Evolutionary conservation across 352 stramenopile genomes (phyloP), one percentile per base, ranked within the genome.

Genomic region (Phytophthora hibernalis): DNA sequence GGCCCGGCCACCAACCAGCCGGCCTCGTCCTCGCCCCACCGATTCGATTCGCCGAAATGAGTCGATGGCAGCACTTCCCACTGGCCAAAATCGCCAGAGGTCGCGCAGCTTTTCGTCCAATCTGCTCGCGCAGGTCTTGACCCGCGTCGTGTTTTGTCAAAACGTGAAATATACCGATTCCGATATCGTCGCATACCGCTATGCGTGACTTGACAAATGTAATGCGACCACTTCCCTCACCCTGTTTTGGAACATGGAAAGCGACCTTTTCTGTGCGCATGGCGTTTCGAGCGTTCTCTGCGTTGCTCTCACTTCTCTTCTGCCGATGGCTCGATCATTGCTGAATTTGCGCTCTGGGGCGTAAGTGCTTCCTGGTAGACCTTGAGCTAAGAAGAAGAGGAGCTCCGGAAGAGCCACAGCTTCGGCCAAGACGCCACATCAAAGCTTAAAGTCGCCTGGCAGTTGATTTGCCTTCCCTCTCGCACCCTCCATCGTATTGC

Each of bases 261-360:
- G 38, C 48, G 49, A 48, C 66, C 61, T 70, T 54, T 74, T 76
- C 44, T 65, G 57, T 7, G 26, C 26, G 26, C 26, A 26, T 40
- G 52, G 47, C 52, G 61, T 74, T 74, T 74, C 70, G 65, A 62
- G 33, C 54, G 21, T 59, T 47, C 37, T 57, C 26, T 66, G 49
- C 28, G 52, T 40, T 65, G 40, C 53, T 71, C 70, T 75, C 70
- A 77, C 57, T 69, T 79, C 59, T 51, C 55, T 68, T 77, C 65
- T 74, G 57, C 65, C 65, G 50, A 72, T 77, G 61, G 45, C 57
- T 72, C 60, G 20, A 51, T 76, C 79, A 88, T 88, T 88, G 74
- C 63, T 80, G 68, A 74, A 81, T 87, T 88, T 88, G 68, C 79
- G 48, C 66, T 65, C 71, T 79, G 42, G 71, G 68, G 64, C 73